A percentile compares a stretch with the other conserved stretches of the same genome.
These are phyloP conservation scores for Penicillium sp. DNA, from an alignment of 2,329 filamentous ascomycete genomes.

Conservation along the genomic window DNA sequence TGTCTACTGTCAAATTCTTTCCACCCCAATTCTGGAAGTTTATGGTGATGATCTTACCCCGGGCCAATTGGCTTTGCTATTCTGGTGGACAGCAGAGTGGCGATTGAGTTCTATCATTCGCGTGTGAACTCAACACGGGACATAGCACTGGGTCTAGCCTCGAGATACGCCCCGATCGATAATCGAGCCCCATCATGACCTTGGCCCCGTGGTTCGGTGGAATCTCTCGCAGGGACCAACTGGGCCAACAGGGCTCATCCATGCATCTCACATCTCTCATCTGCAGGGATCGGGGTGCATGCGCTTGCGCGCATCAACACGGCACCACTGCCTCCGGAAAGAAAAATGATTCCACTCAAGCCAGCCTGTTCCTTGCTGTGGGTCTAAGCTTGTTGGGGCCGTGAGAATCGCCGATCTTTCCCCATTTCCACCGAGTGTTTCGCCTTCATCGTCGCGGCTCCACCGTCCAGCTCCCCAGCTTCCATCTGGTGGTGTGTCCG, in stretches of 20 bases:
- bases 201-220: no score
- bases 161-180: not conserved
- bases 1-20: slow-evolving; percentile 11
- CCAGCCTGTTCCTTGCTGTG: slow-evolving; percentile 4
- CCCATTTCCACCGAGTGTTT: slow-evolving; percentile 23
- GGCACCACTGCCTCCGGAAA: not conserved
- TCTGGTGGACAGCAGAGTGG: slow-evolving; percentile 9
- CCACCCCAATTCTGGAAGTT: slow-evolving; percentile 12
- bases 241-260: not conserved
- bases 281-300: not conserved
- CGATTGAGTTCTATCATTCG: slow-evolving; percentile 13
- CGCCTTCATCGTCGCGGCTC: slow-evolving; percentile 16
- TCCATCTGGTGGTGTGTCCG: not conserved
- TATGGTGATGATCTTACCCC: slow-evolving; percentile 8
- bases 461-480: slow-evolving; percentile 15
- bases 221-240: slow-evolving; percentile 1
- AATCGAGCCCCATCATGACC: not conserved
- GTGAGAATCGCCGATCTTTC: slow-evolving; percentile 16
- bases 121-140: slow-evolving; percentile 1
- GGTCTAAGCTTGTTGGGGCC: slow-evolving; percentile 4
- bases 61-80: slow-evolving; percentile 7
- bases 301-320: no score
- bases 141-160: not conserved
- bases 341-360: not conserved
- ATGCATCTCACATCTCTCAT: not conserved